Evolutionary conservation across 164 flowering plant species (phyloP).

Genomic region (Buxus sempervirens): DNA sequence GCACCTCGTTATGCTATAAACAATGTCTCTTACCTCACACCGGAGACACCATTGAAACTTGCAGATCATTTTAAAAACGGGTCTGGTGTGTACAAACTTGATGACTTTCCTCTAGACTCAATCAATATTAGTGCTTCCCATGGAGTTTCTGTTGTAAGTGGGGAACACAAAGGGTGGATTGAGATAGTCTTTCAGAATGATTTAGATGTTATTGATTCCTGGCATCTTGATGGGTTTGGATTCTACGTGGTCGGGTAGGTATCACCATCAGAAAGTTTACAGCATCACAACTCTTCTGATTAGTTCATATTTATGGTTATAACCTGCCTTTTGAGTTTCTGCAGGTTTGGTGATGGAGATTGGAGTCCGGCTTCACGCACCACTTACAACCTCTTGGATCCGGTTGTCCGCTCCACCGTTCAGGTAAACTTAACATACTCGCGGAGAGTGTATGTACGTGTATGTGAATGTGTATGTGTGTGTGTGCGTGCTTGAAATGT

Average conservation of each 20-base stretch:
- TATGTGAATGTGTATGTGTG: no score
- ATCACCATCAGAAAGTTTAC: neutral
- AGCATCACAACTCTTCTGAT: no score
- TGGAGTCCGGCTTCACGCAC: constrained; percentile 36
- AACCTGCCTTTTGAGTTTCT: neutral
- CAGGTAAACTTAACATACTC: no score
- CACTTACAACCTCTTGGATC: constrained; percentile 44
- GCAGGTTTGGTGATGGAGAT: constrained; percentile 44
- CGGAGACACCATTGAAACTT: constrained; percentile 54
- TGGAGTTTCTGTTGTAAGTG: constrained; percentile 48
- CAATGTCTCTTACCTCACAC: constrained; percentile 44
- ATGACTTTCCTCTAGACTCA: constrained; percentile 32
- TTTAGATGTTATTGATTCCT: constrained; percentile 41
- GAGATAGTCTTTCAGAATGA: constrained; percentile 52
- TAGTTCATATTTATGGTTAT: neutral
- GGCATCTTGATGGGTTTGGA: constrained; percentile 75
- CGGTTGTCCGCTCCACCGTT: constrained; percentile 51
- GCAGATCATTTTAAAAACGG: constrained; percentile 50
- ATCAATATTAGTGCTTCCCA: constrained; percentile 20
- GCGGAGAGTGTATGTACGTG: no score
- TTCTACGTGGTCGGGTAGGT: constrained; percentile 72
- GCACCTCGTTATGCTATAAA: constrained; percentile 34
- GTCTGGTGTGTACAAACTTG: constrained; percentile 46
- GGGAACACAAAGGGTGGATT: constrained; percentile 56
- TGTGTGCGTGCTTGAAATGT: no score